Conservation (phyloP, 768 basidiomycete genomes). For the Kwoniella newhampshirensis region DNA sequence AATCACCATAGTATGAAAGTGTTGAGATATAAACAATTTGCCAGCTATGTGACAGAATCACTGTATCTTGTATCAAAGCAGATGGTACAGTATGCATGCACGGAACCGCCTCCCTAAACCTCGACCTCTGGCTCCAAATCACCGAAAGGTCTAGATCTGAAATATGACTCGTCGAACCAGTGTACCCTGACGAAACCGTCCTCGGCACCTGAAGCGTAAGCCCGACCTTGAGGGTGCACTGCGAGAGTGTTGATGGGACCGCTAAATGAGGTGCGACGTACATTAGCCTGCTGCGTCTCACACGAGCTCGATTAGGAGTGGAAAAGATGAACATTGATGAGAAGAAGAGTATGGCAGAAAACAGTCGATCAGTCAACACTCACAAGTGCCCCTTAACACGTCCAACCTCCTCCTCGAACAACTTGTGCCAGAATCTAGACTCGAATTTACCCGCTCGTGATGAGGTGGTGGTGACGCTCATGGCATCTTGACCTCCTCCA, state of each 20-base stretch:
- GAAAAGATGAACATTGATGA: neutral
- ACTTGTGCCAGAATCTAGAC: slow-evolving; percentile 95
- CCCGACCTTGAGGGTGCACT: slow-evolving; percentile 80
- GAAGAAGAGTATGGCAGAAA: too few relatives aligned
- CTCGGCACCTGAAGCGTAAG: slow-evolving; percentile 92
- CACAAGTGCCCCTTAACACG: slow-evolving; percentile 98
- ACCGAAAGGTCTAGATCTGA: slow-evolving; percentile 85
- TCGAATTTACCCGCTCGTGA: slow-evolving; percentile 95
- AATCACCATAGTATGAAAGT: too few relatives aligned
- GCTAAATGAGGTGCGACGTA: slow-evolving; percentile 21
- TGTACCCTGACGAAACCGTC: slow-evolving; percentile 69
- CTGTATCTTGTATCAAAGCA: neutral
- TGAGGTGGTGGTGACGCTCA: slow-evolving; percentile 94
- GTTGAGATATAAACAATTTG: neutral
- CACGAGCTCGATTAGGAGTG: neutral
- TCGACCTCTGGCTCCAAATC: slow-evolving; percentile 74
- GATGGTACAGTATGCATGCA: slow-evolving; percentile 19
- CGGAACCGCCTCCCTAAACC: slow-evolving; percentile 18
- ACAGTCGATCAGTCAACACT: slow-evolving; percentile 55
- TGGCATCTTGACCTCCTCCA: slow-evolving; percentile 97
- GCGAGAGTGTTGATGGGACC: slow-evolving; percentile 67
- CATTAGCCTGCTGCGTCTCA: slow-evolving; percentile 4
- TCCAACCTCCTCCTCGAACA: slow-evolving; percentile 95
- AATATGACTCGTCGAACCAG: slow-evolving; percentile 87
- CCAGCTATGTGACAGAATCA: neutral